Evolutionary conservation across 495 filamentous ascomycete species (phyloP), one percentile per base, ranked within the genome.

Genomic region (Xylaria sp.): DNA sequence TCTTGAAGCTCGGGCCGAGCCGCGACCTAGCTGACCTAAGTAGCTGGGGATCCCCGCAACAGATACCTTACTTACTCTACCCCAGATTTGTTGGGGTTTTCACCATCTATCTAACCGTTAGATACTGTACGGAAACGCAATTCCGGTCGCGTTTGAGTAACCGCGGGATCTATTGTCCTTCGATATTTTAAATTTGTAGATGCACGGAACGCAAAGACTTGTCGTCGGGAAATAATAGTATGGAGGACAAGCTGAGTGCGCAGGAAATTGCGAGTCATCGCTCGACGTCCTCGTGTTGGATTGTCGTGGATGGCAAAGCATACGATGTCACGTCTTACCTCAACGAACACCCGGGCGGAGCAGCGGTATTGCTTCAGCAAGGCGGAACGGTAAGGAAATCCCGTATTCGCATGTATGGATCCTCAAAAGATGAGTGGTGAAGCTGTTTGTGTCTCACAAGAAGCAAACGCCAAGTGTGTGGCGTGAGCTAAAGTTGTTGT

Each of bases 281-380:
- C 78, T 88, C 84, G 67, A 84, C 86, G 59, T 88, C 90, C 67
- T 89, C 88, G 15, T 90, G 88, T 75, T 91, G 89, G 89, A 82
- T 90, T 35, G 92, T 93, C 59, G 83, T 93, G 43, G 87, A 92
- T 81, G 87, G 89, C 71, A 90, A 89, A 72, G 90, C 89, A 70
- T 93, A 93, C 80, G 91, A 93, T 74, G 89, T 92, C 68, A 90
- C 90, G 3, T 87, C 89, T 57, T 92, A 93, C 73, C 80, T 92
- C 52, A 85, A 89, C 79, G 88, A 89, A 72, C 91, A 93, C 73
- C 90, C 90, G 19, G 90, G 91, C 66, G 91, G 91, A 61, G 82
- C 84, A 33, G 87, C 91, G 33, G 88, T 92, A 53, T 87, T 93
- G 55, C 80, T 90, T 37, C 90, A 89, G 76, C 86, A 90, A 70